Conservation (phyloP, 129 eudicot genomes). For the Kitagawia praeruptora region DNA sequence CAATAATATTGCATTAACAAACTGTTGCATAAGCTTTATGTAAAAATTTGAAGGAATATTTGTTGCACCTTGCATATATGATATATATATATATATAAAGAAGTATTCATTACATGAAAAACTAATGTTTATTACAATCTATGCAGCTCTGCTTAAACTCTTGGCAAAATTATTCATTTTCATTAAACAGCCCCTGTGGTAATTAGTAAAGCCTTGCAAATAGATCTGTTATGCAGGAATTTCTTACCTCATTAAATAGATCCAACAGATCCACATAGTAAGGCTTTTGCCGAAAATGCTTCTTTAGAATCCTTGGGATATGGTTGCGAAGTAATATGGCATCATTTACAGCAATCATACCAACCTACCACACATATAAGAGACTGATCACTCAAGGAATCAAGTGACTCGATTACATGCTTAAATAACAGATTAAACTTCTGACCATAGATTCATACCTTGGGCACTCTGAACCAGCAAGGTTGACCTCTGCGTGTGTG, state of each 20-base stretch:
- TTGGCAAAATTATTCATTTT: not conserved
- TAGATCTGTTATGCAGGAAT: conserved; percentile 4
- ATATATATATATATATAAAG: no score
- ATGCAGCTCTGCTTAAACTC: not conserved
- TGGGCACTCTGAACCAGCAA: conserved; percentile 82
- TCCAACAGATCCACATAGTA: conserved; percentile 74
- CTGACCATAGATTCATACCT: conserved; percentile 37
- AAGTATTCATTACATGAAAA: not conserved
- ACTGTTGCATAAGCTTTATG: not conserved
- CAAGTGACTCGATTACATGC: conserved; percentile 6
- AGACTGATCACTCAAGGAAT: conserved; percentile 6
- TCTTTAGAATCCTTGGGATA: conserved; percentile 69
- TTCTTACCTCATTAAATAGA: conserved; percentile 73
- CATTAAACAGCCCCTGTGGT: not conserved
- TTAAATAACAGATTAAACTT: not conserved
- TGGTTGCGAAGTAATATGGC: conserved; percentile 87
- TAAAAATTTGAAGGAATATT: not conserved
- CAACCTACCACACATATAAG: conserved; percentile 43
- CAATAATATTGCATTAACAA: not conserved
- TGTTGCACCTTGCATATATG: not conserved
- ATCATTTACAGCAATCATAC: conserved; percentile 89
- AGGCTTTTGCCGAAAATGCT: conserved; percentile 68
- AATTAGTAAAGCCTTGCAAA: not conserved
- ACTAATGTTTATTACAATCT: not conserved
- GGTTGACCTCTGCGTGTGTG: conserved; percentile 93